A percentile compares a stretch with the other conserved stretches of the same genome.
phyloP scores from a whole-genome alignment of 2,329 filamentous ascomycete species.

The Penicillium vulpinum region DNA sequence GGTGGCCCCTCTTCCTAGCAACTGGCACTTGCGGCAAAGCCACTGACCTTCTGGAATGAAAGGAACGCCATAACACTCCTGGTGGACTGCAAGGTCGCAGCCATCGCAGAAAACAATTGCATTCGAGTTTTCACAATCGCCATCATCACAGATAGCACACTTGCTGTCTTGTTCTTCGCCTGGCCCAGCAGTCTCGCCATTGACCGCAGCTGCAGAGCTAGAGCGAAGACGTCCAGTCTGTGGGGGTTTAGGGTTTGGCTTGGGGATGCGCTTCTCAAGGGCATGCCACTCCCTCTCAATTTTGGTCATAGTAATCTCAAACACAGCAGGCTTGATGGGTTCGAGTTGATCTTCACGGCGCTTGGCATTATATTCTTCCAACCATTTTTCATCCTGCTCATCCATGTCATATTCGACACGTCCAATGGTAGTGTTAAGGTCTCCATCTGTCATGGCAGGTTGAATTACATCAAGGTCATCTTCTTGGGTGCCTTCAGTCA shows the following conservation, averaged over 20 bases:
- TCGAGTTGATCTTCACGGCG: constrained; percentile 74
- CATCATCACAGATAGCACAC: constrained; percentile 96
- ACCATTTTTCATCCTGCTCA: constrained; percentile 96
- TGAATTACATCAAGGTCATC: constrained; percentile 62
- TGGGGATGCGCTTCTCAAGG: constrained; percentile 92
- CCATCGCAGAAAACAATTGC: constrained; percentile 99
- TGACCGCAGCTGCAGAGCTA: constrained; percentile 91
- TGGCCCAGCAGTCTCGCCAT: constrained; percentile 76
- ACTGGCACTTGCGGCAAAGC: constrained; percentile 94
- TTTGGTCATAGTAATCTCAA: constrained; percentile 97
- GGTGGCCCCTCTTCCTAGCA: constrained; percentile 87
- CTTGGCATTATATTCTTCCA: constrained; percentile 77
- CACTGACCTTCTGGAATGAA: constrained; percentile 99
- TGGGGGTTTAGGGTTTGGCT: constrained; percentile 92
- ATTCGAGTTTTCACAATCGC: constrained; percentile 99
- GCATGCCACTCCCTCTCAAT: constrained; percentile 99
- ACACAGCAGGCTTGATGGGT: constrained; percentile 85
- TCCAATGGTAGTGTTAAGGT: constrained; percentile 62
- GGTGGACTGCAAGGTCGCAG: constrained; percentile 94
- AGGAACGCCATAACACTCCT: constrained; percentile 97
- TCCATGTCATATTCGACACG: constrained; percentile 99
- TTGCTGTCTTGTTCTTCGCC: constrained; percentile 97
- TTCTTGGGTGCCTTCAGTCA: constrained; percentile 62
- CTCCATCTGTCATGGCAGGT: constrained; percentile 59
- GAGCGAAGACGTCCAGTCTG: constrained; percentile 91